Evolutionary conservation across 2,329 filamentous ascomycete species (phyloP), one percentile per base, ranked within the genome.

Genomic region (Arthrobotrys iridis): DNA sequence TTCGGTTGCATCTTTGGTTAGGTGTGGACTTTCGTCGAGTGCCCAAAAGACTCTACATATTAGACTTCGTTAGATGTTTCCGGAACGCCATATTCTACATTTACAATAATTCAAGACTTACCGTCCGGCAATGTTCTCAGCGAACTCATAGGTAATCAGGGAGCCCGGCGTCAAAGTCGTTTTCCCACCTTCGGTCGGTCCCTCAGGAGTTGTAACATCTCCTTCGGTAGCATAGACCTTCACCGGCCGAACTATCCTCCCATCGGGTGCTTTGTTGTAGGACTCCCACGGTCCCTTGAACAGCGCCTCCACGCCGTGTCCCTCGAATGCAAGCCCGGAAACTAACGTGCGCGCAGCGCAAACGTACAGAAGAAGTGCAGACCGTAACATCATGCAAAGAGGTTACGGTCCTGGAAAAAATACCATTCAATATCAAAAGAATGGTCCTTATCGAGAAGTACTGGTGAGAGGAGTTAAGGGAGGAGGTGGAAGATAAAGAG

Each of bases 111-210:
- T n/a, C n/a, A n/a, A n/a, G n/a, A n/a, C 80, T 57, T 78, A 83
- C 83, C 82, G 79, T 52, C 83, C 83, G 46, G 79, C 81, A 71
- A 83, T 83, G 63, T 84, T 84, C 78, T 84, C 81, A 3, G 75
- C 79, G 70, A 84, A 84, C 62, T 82, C 82, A 48, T 83, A 80
- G 4, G 81, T 83, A 65, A 83, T 76, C 45, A 81, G 77, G 11
- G 81, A 82, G 18, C 81, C 80, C 3, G 78, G 78, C 4, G 79
- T 82, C 70, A 81, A 80, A 3, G 79, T 68, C 18, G 81, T 77
- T 13, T 78, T 78, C 4, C 67, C 55, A 8, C 71, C 74, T 4
- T 50, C 22, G 1, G 50, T 59, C 15, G 70, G 60, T 1, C 77
- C 78, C 1, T 77, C 77, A 4, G 82, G 79, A 62, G 81, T 80